Evolutionary conservation across 495 filamentous ascomycete species (phyloP), one percentile per base, ranked within the genome.

Genomic region (Pyrenula massariospora): DNA sequence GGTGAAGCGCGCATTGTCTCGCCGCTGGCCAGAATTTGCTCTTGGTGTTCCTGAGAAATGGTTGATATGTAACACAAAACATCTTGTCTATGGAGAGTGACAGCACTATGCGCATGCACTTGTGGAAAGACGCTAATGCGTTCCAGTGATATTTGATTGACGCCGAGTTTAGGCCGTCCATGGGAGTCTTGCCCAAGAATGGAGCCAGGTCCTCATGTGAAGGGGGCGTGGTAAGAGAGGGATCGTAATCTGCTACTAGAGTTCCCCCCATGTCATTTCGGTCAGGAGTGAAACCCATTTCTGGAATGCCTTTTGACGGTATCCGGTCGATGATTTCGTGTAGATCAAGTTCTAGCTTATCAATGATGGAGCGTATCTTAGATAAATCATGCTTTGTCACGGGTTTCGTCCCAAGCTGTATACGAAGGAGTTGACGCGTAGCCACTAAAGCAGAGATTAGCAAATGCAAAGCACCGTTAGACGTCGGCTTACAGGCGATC

Each of bases 31-130:
- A 81, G 12, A 81, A 71, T 12, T 68, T 67, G 59, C 77, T 81
- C 54, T 74, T 77, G n/a, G 75, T 71, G 57, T 77, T 81, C 54
- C 80, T 81, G 5, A 81, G 63, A 24, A 80, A 78, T 22, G 77
- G 76, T 58, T 81, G 77, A 58, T 80, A 79, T 11, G 77, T 69
- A 52, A 80, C 76, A 53, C 74, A 78, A 53, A 77, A 80, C 11
- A 74, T 71, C 62, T 77, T 77, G 57, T 77, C 73, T 42, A 74
- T 70, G 25, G 72, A 74, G 3, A 77, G 56, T 0, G 69, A 73
- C 1, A 76, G 58, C 23, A 77, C 62, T 12, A 77, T 76, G 21
- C 63, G 63, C 0, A 73, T 71, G 72, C 74, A 77, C 56, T 75
- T 76, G 56, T 76, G 73, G 51, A 73, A 77, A 2, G 66, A 66